These are phyloP conservation scores for Tolypocladium inflatum DNA, from an alignment of 2,329 filamentous ascomycete genomes.

Conservation along the genomic window DNA sequence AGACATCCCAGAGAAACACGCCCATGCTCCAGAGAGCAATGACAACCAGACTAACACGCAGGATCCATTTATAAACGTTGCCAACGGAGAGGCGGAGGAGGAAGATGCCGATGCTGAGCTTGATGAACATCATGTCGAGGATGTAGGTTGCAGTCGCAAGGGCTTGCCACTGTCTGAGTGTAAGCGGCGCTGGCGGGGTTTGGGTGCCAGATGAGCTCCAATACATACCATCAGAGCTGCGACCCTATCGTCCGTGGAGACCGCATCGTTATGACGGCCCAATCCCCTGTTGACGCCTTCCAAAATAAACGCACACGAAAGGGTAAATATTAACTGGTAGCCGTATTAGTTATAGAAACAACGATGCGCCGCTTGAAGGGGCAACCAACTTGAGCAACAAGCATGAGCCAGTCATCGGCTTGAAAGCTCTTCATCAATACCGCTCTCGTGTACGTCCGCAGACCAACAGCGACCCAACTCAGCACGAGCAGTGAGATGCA, in stretches of 20 bases:
- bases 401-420: conserved; percentile 45
- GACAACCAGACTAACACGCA: conserved; percentile 34
- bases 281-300: conserved; percentile 31
- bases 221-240: conserved; percentile 33
- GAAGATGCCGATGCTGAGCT: conserved; percentile 45
- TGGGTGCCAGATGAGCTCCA: neutral
- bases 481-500: conserved; percentile 26
- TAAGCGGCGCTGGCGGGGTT: neutral
- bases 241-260: conserved; percentile 29
- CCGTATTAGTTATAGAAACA: neutral
- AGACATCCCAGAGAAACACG: conserved; percentile 42
- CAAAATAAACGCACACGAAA: conserved; percentile 36
- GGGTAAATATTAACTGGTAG: conserved; percentile 32
- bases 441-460: conserved; percentile 34
- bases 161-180: conserved; percentile 34
- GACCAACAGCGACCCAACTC: conserved; percentile 30
- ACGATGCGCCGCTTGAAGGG: neutral
- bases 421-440: conserved; percentile 35
- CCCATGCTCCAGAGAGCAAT: conserved; percentile 36
- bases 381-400: conserved; percentile 32
- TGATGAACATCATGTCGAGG: conserved; percentile 46
- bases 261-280: conserved; percentile 36
- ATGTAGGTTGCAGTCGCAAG: conserved; percentile 40
- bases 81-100: conserved; percentile 37
- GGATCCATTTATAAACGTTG: conserved; percentile 36